These are phyloP conservation scores for Neoboletus subvelutipes DNA, from an alignment of 768 basidiomycete genomes.

Conservation along the genomic window DNA sequence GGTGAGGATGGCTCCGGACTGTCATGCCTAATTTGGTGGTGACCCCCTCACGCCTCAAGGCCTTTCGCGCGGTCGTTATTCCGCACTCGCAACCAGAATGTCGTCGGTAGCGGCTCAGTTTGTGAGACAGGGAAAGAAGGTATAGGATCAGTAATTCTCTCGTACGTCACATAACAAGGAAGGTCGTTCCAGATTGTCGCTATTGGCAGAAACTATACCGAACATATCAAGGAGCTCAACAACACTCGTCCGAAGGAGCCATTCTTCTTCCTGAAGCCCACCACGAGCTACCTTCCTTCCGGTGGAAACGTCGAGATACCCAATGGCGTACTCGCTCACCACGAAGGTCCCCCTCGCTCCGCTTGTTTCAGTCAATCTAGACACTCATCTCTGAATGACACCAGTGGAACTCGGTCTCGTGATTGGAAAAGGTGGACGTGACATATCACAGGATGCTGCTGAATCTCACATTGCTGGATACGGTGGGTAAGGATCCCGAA, in stretches of 20 bases:
- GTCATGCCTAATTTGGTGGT: neutral
- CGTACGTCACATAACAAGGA: neutral
- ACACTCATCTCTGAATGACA: neutral
- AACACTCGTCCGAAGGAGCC: slow-evolving; percentile 88
- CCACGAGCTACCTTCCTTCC: slow-evolving; percentile 76
- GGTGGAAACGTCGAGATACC: slow-evolving; percentile 89
- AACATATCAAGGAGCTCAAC: slow-evolving; percentile 89
- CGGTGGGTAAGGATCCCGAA: slow-evolving; percentile 45
- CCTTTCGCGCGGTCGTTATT: neutral
- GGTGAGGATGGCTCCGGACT: no score
- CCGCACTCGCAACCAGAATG: slow-evolving; percentile 25
- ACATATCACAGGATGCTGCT: slow-evolving; percentile 74
- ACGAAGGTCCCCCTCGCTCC: slow-evolving; percentile 65
- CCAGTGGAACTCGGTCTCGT: slow-evolving; percentile 96
- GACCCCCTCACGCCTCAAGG: neutral
- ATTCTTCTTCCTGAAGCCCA: slow-evolving; percentile 98
- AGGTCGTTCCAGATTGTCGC: slow-evolving; percentile 70
- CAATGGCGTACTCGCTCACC: slow-evolving; percentile 75
- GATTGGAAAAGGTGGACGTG: slow-evolving; percentile 83
- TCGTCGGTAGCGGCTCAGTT: slow-evolving; percentile 39
- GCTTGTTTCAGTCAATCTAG: neutral
- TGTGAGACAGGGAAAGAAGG: slow-evolving; percentile 49
- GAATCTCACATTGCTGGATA: slow-evolving; percentile 87
- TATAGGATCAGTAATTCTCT: neutral
- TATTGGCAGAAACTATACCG: slow-evolving; percentile 92